Conservation (phyloP, 129 eudicot species). For the Flaveria ramosissima region DNA sequence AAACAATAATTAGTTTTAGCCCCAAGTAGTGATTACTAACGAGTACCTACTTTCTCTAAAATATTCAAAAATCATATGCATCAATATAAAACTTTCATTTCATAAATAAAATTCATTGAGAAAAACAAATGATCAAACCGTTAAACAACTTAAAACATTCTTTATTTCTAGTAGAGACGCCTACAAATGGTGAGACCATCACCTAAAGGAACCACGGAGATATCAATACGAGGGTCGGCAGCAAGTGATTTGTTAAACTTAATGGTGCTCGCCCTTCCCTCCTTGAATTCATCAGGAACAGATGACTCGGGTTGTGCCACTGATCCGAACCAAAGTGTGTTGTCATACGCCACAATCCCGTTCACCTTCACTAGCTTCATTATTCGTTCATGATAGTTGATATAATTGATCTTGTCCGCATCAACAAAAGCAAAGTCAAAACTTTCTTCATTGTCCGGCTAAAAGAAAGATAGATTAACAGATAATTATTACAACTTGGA, state of each 20-base stretch:
- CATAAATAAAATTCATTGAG: too few relatives aligned
- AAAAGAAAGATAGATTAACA: not conserved
- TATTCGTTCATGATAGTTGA: slow-evolving; percentile 57
- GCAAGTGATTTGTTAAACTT: slow-evolving; percentile 43
- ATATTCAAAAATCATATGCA: too few relatives aligned
- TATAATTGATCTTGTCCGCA: slow-evolving; percentile 58
- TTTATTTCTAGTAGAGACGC: slow-evolving; percentile 38
- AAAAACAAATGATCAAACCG: too few relatives aligned
- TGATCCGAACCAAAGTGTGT: slow-evolving; percentile 56
- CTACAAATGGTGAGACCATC: slow-evolving; percentile 59
- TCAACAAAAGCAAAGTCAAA: slow-evolving; percentile 69
- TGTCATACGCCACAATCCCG: slow-evolving; percentile 59
- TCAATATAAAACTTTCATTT: not conserved
- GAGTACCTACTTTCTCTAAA: too few relatives aligned
- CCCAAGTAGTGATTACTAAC: too few relatives aligned
- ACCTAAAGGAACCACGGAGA: slow-evolving; percentile 41
- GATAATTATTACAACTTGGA: not conserved
- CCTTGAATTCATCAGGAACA: slow-evolving; percentile 7
- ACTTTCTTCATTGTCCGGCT: slow-evolving; percentile 48
- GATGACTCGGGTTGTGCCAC: slow-evolving; percentile 47
- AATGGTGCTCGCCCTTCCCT: not conserved
- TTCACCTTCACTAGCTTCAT: slow-evolving; percentile 55
- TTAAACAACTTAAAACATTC: not conserved
- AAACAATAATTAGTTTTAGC: too few relatives aligned
- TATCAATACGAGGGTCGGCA: slow-evolving; percentile 47